Percentiles rank a stretch among this genome's conserved stretches.
phyloP scores from a whole-genome alignment of 1,284 basidiomycete genomes.

The Wallemia hederae region DNA sequence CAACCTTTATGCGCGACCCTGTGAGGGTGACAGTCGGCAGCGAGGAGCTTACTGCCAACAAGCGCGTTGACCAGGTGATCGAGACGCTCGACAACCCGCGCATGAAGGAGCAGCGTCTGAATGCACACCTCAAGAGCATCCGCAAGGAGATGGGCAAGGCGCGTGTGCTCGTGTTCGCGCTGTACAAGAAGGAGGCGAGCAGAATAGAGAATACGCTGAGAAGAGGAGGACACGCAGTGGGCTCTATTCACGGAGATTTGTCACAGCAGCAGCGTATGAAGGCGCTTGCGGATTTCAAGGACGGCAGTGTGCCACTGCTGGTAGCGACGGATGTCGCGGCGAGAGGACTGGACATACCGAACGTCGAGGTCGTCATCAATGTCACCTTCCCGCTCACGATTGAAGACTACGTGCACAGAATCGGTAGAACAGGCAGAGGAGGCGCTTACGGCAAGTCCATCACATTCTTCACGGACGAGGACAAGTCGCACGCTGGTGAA shows the following conservation, averaged over 20 bases:
- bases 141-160: slow-evolving; percentile 27
- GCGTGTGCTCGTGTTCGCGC: slow-evolving; percentile 70
- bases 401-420: slow-evolving; percentile 75
- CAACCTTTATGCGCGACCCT: slow-evolving; percentile 59
- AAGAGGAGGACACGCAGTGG: slow-evolving; percentile 55
- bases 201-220: slow-evolving; percentile 57
- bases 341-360: slow-evolving; percentile 83
- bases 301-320: slow-evolving; percentile 47
- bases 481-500: slow-evolving; percentile 69
- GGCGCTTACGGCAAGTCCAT: slow-evolving; percentile 73
- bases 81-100: slow-evolving; percentile 70
- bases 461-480: slow-evolving; percentile 70
- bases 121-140: slow-evolving; percentile 32
- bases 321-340: slow-evolving; percentile 97
- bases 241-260: slow-evolving; percentile 74
- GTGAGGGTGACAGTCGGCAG: slow-evolving; percentile 79
- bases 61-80: slow-evolving; percentile 43
- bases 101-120: slow-evolving; percentile 61
- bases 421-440: slow-evolving; percentile 80
- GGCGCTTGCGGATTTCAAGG: slow-evolving; percentile 67
- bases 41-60: slow-evolving; percentile 83
- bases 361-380: slow-evolving; percentile 72
- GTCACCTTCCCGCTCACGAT: slow-evolving; percentile 93
- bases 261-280: slow-evolving; percentile 60
- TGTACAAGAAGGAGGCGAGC: slow-evolving; percentile 93